phyloP scores from a whole-genome alignment of 2,329 filamentous ascomycete genomes.

The Hymenoscyphus albidus region DNA sequence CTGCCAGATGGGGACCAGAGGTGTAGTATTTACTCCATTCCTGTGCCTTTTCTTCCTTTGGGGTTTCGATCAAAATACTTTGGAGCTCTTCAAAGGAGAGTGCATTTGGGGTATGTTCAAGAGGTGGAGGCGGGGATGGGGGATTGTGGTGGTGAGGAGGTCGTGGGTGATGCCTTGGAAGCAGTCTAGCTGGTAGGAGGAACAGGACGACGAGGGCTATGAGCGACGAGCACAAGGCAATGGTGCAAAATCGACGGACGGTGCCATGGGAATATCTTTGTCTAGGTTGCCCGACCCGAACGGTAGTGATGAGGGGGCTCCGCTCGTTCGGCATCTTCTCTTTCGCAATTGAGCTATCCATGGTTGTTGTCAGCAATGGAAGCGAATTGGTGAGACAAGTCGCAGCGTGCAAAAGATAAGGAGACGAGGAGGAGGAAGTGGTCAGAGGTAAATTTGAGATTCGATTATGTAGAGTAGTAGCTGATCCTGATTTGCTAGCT shows the following conservation, averaged over 20 bases:
- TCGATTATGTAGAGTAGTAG: not conserved
- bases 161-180: slow-evolving; percentile 34
- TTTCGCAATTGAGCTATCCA: slow-evolving; percentile 18
- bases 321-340: slow-evolving; percentile 41
- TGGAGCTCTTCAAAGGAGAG: slow-evolving; percentile 50
- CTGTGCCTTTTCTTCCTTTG: slow-evolving; percentile 52
- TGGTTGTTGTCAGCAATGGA: slow-evolving; percentile 11
- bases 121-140: slow-evolving; percentile 14
- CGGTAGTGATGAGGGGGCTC: slow-evolving; percentile 64
- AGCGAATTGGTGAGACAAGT: not conserved
- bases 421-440: not conserved
- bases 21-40: slow-evolving; percentile 80
- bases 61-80: slow-evolving; percentile 54
- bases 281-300: slow-evolving; percentile 50
- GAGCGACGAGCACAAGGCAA: slow-evolving; percentile 54
- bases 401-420: not conserved
- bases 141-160: slow-evolving; percentile 34
- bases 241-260: slow-evolving; percentile 62
- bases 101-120: slow-evolving; percentile 14
- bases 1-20: slow-evolving; percentile 69
- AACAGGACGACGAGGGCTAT: slow-evolving; percentile 41
- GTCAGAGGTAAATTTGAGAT: not conserved
- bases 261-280: slow-evolving; percentile 57
- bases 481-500: not conserved
- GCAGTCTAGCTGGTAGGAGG: slow-evolving; percentile 45